Conservation (phyloP, 208 protist genomes). For the Acanthamoeba castellanii region DNA sequence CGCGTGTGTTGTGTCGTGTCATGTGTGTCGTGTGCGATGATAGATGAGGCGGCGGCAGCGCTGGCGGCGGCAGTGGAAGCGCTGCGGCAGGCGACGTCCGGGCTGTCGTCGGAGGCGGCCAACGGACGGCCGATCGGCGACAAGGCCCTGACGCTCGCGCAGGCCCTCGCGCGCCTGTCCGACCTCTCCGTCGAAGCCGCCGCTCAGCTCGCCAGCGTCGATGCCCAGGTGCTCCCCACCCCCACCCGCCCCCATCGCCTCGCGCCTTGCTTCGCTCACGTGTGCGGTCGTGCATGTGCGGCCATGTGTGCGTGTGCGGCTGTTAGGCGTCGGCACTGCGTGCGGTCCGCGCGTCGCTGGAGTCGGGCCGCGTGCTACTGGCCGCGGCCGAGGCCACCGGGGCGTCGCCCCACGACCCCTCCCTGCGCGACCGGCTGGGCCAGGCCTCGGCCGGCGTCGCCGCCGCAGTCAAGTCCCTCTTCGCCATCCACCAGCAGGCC, state of each 20-base stretch:
- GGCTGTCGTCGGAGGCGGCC: background rate
- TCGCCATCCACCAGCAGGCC: background rate
- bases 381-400: conserved; percentile 16
- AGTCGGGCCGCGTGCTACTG: background rate
- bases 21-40: background rate
- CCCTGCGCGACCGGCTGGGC: conserved; percentile 8
- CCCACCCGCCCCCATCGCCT: too few species aligned
- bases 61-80: conserved; percentile 2
- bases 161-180: background rate
- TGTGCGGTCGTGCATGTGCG: background rate
- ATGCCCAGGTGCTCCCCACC: background rate
- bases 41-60: background rate
- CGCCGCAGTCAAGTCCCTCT: conserved; percentile 24
- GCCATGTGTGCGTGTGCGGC: background rate
- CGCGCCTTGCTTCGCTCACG: background rate
- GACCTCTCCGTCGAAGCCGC: background rate
- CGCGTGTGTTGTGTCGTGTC: background rate
- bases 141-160: background rate
- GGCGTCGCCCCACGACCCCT: background rate
- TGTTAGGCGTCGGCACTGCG: background rate
- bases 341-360: background rate
- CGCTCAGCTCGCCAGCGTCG: background rate
- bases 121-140: conserved; percentile 38
- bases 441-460: conserved; percentile 34
- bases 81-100: background rate